phyloP scores from a whole-genome alignment of 768 basidiomycete genomes.

The Tylopilus intermedius region DNA sequence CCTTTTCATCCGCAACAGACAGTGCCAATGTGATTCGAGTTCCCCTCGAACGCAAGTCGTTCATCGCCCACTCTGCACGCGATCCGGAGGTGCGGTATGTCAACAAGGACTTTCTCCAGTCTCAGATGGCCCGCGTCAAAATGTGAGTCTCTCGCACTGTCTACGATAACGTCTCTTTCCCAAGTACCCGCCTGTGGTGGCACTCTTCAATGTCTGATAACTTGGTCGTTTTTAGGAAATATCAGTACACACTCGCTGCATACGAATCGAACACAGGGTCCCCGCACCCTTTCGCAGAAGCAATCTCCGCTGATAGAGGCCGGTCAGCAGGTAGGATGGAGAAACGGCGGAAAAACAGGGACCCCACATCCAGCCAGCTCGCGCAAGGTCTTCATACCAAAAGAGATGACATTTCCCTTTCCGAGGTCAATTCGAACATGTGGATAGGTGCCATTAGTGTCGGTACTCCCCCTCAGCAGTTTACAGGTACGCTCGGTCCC shows the following conservation, averaged over 20 bases:
- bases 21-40: conserved; percentile 13
- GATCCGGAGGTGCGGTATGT: conserved; percentile 2
- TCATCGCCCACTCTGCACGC: conserved; percentile 5
- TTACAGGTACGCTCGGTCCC: conserved; percentile 32
- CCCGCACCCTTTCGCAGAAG: conserved; percentile 30
- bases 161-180: no score
- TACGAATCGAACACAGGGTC: conserved; percentile 43
- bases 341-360: conserved; percentile 8
- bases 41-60: conserved; percentile 21
- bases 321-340: neutral
- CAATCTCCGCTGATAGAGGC: conserved; percentile 2
- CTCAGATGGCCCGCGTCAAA: conserved; percentile 13
- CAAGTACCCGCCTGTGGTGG: neutral
- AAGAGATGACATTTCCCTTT: conserved; percentile 32
- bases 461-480: conserved; percentile 43
- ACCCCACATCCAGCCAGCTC: neutral
- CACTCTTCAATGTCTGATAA: neutral
- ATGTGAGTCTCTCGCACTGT: conserved; percentile 11
- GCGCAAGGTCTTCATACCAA: conserved; percentile 13
- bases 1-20: conserved; percentile 10
- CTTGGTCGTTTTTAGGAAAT: conserved; percentile 34
- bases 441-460: conserved; percentile 46
- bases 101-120: conserved; percentile 10
- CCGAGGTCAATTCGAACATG: conserved; percentile 34
- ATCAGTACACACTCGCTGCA: conserved; percentile 38